These are phyloP conservation scores for Malassezia dermatis DNA, from an alignment of 1,284 basidiomycete species.

Conservation along the genomic window DNA sequence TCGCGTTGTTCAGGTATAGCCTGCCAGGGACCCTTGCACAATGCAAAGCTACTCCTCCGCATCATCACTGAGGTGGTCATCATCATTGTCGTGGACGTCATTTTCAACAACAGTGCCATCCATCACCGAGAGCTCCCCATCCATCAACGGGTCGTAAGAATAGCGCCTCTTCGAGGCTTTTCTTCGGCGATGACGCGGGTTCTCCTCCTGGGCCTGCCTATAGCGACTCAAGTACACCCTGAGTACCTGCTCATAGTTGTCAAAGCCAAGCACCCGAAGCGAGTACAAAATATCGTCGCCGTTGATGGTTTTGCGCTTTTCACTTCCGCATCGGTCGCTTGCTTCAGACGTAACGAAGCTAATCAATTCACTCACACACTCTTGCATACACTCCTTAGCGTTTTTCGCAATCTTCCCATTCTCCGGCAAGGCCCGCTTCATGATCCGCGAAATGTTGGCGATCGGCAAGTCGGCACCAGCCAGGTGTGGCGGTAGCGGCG, in stretches of 20 bases:
- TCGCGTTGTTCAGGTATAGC: neutral
- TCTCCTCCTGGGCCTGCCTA: conserved; percentile 17
- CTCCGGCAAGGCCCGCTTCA: conserved; percentile 76
- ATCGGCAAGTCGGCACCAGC: conserved; percentile 52
- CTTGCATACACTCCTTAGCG: conserved; percentile 90
- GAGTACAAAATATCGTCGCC: conserved; percentile 76
- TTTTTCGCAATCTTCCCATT: conserved; percentile 95
- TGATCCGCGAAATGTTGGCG: conserved; percentile 86
- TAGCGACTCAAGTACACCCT: conserved; percentile 75
- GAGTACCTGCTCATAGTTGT: conserved; percentile 81
- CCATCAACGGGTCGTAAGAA: neutral
- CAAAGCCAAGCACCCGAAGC: conserved; percentile 78
- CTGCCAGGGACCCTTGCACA: neutral
- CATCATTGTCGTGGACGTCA: conserved; percentile 13
- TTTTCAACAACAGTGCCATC: neutral
- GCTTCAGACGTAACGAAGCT: conserved; percentile 86
- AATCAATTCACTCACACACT: conserved; percentile 92
- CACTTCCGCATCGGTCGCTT: conserved; percentile 72
- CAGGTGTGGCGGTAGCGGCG: conserved; percentile 12
- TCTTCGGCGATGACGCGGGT: conserved; percentile 17
- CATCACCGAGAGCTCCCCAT: conserved; percentile 3
- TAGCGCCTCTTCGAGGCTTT: conserved; percentile 11
- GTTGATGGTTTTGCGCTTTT: conserved; percentile 77
- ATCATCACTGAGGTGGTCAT: conserved; percentile 13
- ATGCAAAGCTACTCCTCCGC: conserved; percentile 1